Conservation (phyloP, 495 filamentous ascomycete species). For the Lophiotrema nucula region DNA sequence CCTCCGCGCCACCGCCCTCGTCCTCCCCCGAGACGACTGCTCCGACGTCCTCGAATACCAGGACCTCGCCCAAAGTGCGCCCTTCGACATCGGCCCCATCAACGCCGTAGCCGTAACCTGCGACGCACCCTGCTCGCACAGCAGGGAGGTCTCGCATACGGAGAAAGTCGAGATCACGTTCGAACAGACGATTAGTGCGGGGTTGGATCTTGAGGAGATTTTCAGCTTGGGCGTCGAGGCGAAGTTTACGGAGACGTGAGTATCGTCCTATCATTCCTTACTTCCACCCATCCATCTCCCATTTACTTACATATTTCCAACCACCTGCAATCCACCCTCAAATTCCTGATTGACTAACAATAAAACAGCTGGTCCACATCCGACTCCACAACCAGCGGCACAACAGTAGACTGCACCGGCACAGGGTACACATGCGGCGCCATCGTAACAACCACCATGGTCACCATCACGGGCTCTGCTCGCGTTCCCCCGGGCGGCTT, state of each 20-base stretch:
- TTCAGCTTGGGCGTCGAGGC: background rate
- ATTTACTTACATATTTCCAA: background rate
- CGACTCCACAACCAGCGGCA: background rate
- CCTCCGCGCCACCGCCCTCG: background rate
- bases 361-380: slow-evolving; percentile 1
- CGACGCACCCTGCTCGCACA: background rate
- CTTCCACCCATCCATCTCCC: background rate
- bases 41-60: slow-evolving; percentile 5
- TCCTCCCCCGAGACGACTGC: slow-evolving; percentile 6
- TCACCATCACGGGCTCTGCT: slow-evolving; percentile 4
- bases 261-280: background rate
- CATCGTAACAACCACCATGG: background rate
- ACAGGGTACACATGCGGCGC: slow-evolving; percentile 2
- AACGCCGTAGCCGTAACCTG: background rate
- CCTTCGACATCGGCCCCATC: background rate
- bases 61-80: background rate
- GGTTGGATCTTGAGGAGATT: slow-evolving; percentile 1
- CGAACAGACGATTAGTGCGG: background rate
- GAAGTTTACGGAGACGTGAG: slow-evolving; percentile 1
- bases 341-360: background rate
- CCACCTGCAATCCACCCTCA: background rate
- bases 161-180: background rate
- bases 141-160: slow-evolving; percentile 1
- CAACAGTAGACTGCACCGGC: background rate
- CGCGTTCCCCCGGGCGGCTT: slow-evolving; percentile 10